Percentiles rank a stretch among this genome's conserved stretches.
Conservation (phyloP, 805 yeast species). For the Naumovozyma castellii region DNA sequence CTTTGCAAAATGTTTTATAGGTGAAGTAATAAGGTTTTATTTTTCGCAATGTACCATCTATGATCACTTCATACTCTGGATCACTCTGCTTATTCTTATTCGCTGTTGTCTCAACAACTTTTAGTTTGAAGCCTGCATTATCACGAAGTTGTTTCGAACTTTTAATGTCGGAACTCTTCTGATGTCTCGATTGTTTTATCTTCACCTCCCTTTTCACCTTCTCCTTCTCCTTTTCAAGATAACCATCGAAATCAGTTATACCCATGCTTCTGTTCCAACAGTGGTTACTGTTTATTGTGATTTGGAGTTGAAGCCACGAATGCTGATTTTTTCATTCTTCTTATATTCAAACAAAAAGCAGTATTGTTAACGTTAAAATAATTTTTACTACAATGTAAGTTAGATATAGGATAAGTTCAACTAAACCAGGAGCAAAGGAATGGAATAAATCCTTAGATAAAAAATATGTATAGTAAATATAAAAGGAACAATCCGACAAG, state of each 20-base stretch:
- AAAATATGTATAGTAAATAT: background rate
- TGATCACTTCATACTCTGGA: conserved; percentile 46
- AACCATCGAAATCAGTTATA: background rate
- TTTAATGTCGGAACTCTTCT: background rate
- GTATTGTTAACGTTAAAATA: too few relatives aligned
- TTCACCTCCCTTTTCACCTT: conserved; percentile 2
- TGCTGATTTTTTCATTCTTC: too few relatives aligned
- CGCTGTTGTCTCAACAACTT: conserved; percentile 22
- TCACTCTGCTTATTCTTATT: conserved; percentile 45
- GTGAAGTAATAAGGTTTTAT: conserved; percentile 83
- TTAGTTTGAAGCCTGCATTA: conserved; percentile 25
- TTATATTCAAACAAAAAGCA: too few relatives aligned
- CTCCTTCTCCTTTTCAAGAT: conserved; percentile 6
- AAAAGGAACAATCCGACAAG: conserved; percentile 1
- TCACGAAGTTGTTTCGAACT: conserved; percentile 14
- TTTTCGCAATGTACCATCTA: conserved; percentile 57
- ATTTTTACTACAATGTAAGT: too few relatives aligned
- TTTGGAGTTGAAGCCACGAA: too few relatives aligned
- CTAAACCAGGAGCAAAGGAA: too few relatives aligned
- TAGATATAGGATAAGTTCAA: too few relatives aligned
- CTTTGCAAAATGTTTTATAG: conserved; percentile 80
- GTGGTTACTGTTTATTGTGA: too few relatives aligned
- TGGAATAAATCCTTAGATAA: too few relatives aligned
- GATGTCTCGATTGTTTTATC: background rate
- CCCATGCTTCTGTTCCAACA: too few relatives aligned